Evolutionary conservation across 768 basidiomycete genomes (phyloP), one percentile per base, ranked within the genome.

Genomic region (Leccinum pellstonianum): DNA sequence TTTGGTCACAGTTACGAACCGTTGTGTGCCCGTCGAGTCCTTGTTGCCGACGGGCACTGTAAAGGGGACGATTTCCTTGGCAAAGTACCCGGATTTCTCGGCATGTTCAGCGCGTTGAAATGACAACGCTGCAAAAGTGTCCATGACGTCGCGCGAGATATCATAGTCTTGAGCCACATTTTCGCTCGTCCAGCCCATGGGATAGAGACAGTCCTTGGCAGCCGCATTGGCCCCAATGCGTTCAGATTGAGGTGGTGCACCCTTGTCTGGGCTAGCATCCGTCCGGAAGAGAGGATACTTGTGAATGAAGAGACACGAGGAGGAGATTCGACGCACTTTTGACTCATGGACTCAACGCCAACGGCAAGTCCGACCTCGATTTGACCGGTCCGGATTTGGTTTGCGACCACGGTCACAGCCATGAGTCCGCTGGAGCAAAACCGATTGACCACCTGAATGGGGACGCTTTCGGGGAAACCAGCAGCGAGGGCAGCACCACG

Each of bases 101-200:
- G 92, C 92, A 21, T 74, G 77, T 73, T 92, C 90, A 23, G 92
- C 92, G 17, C 86, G 86, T 64, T 88, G 87, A 72, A 88, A 92
- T 0, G 92, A 94, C 50, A 75, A 68, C 2, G 91, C 88, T 2
- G 91, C 87, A 67, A 84, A 87, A 37, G 77, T 78, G 68, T 94
- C 91, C 79, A 91, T 90, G 58, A 87, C 83, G 54, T 89, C 84
- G 37, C 91, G 81, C 52, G 87, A 81, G 59, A 94, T 77, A 59
- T 82, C 73, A 72, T 85, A 93, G 47, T 93, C 89, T 33, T 75
- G 73, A 0, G 91, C 91, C 33, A 94, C 89, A 62, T 92, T 94
- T 74, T 94, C 91, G 64, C 86, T 87, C 6, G 91, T 92, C 92
- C 92, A 93, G 7, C 91, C 91, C 92, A 93, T 94, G 33, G 88